phyloP scores from a whole-genome alignment of 768 basidiomycete species.

The Pisolithus albus region DNA sequence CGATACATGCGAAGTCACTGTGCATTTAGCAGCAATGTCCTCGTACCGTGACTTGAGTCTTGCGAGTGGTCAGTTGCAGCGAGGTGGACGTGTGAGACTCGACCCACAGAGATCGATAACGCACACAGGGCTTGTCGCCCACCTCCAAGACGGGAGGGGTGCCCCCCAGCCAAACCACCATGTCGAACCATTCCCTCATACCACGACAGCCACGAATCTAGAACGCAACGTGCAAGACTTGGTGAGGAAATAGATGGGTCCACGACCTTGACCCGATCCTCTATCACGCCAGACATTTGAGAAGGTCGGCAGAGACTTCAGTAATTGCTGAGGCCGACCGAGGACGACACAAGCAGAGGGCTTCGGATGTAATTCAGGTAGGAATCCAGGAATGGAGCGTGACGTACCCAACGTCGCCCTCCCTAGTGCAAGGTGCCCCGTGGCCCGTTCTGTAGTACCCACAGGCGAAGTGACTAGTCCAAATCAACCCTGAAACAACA shows the following conservation, averaged over 20 bases:
- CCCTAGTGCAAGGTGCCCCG: no score
- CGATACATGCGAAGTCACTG: no score
- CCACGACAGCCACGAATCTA: not conserved
- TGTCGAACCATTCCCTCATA: not conserved
- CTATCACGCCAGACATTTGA: no score
- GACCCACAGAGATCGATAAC: not conserved
- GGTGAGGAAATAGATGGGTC: constrained; percentile 66
- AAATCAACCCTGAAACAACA: no score
- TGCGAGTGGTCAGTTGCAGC: not conserved
- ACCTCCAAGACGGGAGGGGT: not conserved
- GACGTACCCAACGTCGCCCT: no score
- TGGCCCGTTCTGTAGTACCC: no score
- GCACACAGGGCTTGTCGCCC: not conserved
- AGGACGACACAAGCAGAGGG: no score
- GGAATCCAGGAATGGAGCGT: no score
- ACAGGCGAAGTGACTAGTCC: no score
- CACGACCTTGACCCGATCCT: no score
- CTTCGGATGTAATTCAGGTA: no score
- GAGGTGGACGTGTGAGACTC: not conserved
- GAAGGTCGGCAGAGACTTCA: constrained; percentile 35
- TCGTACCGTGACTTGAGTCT: not conserved
- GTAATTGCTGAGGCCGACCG: constrained; percentile 10
- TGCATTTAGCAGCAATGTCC: no score
- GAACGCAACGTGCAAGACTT: constrained; percentile 52
- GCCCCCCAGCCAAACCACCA: not conserved